Conservation (phyloP, 345 rosid genomes). For the Raphanus raphanistrum region DNA sequence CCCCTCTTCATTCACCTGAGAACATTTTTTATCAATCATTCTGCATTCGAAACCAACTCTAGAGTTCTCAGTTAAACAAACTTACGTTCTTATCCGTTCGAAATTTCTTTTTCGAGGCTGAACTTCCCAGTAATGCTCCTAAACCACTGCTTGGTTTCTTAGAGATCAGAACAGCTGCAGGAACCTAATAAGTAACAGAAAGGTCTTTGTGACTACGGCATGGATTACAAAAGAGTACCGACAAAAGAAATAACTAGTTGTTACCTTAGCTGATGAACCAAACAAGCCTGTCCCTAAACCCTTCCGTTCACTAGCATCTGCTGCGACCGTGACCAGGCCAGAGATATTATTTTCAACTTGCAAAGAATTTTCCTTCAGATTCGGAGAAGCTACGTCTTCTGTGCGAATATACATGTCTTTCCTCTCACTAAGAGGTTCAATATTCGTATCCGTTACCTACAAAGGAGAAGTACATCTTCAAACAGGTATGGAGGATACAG, state of each 20-base stretch:
- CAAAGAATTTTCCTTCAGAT: conserved; percentile 25
- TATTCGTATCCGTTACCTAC: conserved; percentile 51
- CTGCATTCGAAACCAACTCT: conserved; percentile 4
- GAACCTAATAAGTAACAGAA: conserved; percentile 43
- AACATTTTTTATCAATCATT: conserved; percentile 1
- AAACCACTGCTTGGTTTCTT: conserved; percentile 78
- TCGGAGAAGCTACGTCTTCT: conserved; percentile 41
- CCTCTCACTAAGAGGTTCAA: conserved; percentile 22
- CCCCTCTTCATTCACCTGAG: conserved; percentile 55
- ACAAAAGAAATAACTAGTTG: not conserved
- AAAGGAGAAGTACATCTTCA: conserved; percentile 18
- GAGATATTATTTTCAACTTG: conserved; percentile 30
- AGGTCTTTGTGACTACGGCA: conserved; percentile 16
- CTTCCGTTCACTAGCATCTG: conserved; percentile 30
- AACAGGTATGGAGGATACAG: not conserved
- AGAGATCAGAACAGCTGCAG: conserved; percentile 51
- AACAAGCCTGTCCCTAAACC: conserved; percentile 28
- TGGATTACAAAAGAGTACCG: not conserved
- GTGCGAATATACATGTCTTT: conserved; percentile 21
- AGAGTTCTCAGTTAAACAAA: conserved; percentile 3
- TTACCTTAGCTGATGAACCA: conserved; percentile 47
- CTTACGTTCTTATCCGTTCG: conserved; percentile 54
- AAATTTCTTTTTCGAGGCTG: conserved; percentile 53
- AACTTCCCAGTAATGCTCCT: conserved; percentile 59
- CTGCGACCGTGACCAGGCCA: conserved; percentile 14